Percentiles rank a stretch among this genome's conserved stretches.
phyloP scores from a whole-genome alignment of 805 yeast genomes.

The Metschnikowia koreensis region DNA sequence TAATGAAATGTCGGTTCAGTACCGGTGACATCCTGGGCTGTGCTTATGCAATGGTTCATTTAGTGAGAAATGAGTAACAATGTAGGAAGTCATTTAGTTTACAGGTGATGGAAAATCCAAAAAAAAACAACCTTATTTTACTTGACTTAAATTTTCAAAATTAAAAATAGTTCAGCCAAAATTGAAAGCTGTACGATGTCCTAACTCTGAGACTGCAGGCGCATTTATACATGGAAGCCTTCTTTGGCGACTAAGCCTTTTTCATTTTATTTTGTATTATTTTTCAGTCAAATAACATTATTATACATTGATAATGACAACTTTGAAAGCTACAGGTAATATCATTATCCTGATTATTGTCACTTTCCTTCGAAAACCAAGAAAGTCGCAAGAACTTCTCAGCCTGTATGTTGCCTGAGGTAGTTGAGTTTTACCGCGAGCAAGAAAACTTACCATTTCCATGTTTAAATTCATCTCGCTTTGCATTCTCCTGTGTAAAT shows the following conservation, averaged over 20 bases:
- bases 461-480: background rate
- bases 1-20: background rate
- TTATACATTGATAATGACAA: background rate
- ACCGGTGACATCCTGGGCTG: background rate
- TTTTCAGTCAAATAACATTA: too few relatives aligned
- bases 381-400: background rate
- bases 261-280: too few relatives aligned
- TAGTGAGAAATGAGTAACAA: too few relatives aligned
- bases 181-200: background rate
- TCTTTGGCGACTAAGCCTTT: background rate
- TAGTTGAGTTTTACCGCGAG: constrained; percentile 3
- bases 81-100: too few relatives aligned
- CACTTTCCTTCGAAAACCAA: background rate
- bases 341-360: background rate
- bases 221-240: background rate
- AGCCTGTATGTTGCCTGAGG: background rate
- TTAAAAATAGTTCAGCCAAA: too few relatives aligned
- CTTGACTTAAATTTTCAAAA: too few relatives aligned
- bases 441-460: background rate
- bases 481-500: background rate
- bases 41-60: background rate
- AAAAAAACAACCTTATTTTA: too few relatives aligned
- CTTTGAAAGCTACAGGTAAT: background rate
- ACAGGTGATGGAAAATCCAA: too few relatives aligned
- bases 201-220: background rate